A percentile compares a stretch with the other conserved stretches of the same genome.
phyloP scores from a whole-genome alignment of 2,329 filamentous ascomycete species.

The Pestalotiopsis sp. region DNA sequence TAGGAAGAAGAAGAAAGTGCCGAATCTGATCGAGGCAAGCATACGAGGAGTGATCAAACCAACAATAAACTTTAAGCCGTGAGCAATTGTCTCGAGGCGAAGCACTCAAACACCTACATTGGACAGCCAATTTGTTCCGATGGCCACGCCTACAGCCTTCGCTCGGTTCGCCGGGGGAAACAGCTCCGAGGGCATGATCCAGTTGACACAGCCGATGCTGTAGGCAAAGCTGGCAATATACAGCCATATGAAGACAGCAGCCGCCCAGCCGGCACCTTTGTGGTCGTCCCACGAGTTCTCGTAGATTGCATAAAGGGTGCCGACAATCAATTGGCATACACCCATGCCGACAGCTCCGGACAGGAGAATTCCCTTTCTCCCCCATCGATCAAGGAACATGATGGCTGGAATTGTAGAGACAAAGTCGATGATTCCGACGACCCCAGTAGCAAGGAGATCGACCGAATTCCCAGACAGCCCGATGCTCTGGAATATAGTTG shows the following conservation, averaged over 20 bases:
- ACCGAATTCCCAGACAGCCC: slow-evolving; percentile 46
- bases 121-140: not conserved
- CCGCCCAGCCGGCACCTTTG: not conserved
- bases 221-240: slow-evolving; percentile 3
- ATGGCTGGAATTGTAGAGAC: slow-evolving; percentile 43
- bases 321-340: slow-evolving; percentile 40
- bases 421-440: slow-evolving; percentile 59
- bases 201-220: slow-evolving; percentile 2
- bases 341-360: slow-evolving; percentile 31
- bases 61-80: not conserved
- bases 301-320: not conserved
- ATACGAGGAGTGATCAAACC: not conserved
- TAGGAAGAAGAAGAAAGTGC: slow-evolving; percentile 2
- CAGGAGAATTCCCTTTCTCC: slow-evolving; percentile 48
- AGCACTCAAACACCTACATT: not conserved
- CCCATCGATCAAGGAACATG: slow-evolving; percentile 47
- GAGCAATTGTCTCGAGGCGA: not conserved
- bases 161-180: slow-evolving; percentile 2
- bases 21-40: not conserved
- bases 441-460: slow-evolving; percentile 57
- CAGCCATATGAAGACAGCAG: not conserved
- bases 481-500: slow-evolving; percentile 46
- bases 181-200: slow-evolving; percentile 1
- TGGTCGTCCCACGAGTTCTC: not conserved
- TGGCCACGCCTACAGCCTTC: not conserved